A percentile compares a stretch with the other conserved stretches of the same genome.
Conservation (phyloP, 1,284 basidiomycete species). For the Fomes fomentarius region DNA sequence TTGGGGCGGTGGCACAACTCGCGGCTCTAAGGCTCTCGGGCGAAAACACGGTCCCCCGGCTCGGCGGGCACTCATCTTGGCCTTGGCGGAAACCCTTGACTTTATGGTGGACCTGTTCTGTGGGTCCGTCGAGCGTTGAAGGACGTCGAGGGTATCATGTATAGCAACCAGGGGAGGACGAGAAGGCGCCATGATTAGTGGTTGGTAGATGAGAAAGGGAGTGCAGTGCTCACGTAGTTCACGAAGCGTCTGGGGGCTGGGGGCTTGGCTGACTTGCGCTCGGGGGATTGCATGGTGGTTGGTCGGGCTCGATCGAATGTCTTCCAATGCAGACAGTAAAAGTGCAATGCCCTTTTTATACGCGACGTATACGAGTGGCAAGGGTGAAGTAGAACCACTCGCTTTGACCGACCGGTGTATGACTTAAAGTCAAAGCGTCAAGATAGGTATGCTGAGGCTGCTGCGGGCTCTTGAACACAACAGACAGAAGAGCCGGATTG, state of each 20-base stretch:
- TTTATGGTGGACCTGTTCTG: not conserved
- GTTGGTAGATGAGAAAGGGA: not conserved
- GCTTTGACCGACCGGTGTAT: not conserved
- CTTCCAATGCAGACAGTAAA: not conserved
- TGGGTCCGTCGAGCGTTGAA: not conserved
- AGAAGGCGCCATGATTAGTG: not conserved
- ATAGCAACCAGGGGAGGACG: not conserved
- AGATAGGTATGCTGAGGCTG: too few relatives aligned
- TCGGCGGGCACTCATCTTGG: not conserved
- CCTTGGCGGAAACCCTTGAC: not conserved
- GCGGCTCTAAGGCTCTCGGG: too few relatives aligned
- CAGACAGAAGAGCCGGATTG: too few relatives aligned
- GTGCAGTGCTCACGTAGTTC: not conserved
- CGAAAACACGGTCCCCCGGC: not conserved
- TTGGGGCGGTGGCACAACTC: not conserved
- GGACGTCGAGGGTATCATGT: not conserved
- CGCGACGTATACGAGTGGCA: not conserved
- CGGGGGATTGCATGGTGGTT: slow-evolving; percentile 1
- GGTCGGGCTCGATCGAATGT: slow-evolving; percentile 1
- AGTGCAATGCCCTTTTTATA: slow-evolving; percentile 2
- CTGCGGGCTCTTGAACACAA: too few relatives aligned
- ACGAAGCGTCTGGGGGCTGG: slow-evolving; percentile 1
- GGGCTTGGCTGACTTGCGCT: slow-evolving; percentile 7
- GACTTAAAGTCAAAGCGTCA: not conserved
- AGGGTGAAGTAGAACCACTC: not conserved